These are phyloP conservation scores for Castanopsis chinensis DNA, from an alignment of 306 rosid genomes.

Conservation along the genomic window DNA sequence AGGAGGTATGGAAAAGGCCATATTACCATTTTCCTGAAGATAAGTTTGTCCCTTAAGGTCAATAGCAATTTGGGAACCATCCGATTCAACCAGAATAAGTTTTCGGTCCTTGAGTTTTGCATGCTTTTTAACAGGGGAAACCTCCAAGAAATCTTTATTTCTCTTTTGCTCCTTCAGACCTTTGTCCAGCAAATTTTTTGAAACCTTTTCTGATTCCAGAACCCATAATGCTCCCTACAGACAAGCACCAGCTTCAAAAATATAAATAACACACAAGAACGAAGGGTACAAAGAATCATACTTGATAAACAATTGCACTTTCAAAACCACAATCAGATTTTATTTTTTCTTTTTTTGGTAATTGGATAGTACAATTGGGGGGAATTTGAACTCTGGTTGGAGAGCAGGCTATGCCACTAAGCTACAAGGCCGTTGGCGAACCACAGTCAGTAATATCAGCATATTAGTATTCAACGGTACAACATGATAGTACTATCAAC, in stretches of 20 bases:
- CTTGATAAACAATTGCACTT: not conserved
- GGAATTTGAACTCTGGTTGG: too few relatives aligned
- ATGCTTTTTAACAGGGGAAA: constrained; percentile 56
- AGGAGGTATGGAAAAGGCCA: constrained; percentile 12
- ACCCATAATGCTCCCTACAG: constrained; percentile 87
- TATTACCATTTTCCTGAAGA: constrained; percentile 84
- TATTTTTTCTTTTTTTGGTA: not conserved
- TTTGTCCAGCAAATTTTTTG: constrained; percentile 45
- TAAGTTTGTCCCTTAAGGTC: constrained; percentile 53
- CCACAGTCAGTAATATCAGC: not conserved
- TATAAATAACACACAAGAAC: not conserved
- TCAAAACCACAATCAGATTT: not conserved
- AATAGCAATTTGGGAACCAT: constrained; percentile 45
- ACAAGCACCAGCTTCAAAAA: constrained; percentile 17
- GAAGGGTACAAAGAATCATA: not conserved
- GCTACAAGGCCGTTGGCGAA: not conserved
- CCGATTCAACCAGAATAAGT: constrained; percentile 56
- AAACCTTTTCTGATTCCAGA: constrained; percentile 60
- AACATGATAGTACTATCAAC: not conserved
- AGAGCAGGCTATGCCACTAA: too few relatives aligned
- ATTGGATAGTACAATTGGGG: not conserved
- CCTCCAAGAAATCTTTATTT: constrained; percentile 64
- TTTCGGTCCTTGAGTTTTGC: constrained; percentile 54
- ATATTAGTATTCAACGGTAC: not conserved
- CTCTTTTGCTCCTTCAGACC: constrained; percentile 49